A percentile compares a stretch with the other conserved stretches of the same genome.
phyloP scores from a whole-genome alignment of 2,329 filamentous ascomycete species.

The Ophiosphaerella korrae region DNA sequence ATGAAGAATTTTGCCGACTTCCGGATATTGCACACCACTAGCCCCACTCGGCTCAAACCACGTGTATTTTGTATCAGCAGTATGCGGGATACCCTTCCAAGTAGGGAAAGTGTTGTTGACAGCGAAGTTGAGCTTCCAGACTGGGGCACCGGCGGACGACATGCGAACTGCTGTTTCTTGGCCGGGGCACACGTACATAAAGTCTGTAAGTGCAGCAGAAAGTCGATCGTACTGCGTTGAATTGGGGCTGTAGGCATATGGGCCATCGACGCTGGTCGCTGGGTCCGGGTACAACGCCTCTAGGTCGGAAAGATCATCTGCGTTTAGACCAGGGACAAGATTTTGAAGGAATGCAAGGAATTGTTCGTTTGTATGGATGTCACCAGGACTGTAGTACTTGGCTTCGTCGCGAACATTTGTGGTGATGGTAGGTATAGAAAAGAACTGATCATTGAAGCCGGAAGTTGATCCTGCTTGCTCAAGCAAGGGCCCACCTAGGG shows the following conservation, averaged over 20 bases:
- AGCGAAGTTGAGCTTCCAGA: constrained; percentile 26
- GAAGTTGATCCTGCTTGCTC: constrained; percentile 51
- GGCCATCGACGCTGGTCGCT: constrained; percentile 19
- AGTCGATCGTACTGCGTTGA: constrained; percentile 53
- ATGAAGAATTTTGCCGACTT: constrained; percentile 47
- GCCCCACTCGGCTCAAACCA: constrained; percentile 57
- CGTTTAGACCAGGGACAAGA: constrained; percentile 24
- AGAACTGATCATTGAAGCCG: constrained; percentile 30
- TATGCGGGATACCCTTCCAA: constrained; percentile 31
- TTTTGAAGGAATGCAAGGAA: constrained; percentile 37
- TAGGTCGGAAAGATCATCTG: constrained; percentile 21
- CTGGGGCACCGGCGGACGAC: constrained; percentile 38
- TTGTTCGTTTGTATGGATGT: constrained; percentile 40
- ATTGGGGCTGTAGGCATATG: constrained; percentile 50
- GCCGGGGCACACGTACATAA: constrained; percentile 52
- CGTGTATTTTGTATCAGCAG: constrained; percentile 48
- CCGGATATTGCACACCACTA: constrained; percentile 42
- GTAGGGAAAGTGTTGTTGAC: constrained; percentile 28
- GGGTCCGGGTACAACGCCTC: constrained; percentile 34
- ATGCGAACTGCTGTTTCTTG: constrained; percentile 53
- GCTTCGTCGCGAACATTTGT: constrained; percentile 43
- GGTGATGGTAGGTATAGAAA: constrained; percentile 29
- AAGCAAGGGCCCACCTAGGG: constrained; percentile 49
- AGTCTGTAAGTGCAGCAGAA: constrained; percentile 50
- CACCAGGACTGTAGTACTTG: constrained; percentile 28